Percentiles rank a stretch among this genome's conserved stretches.
These are phyloP conservation scores for Eucalyptus albens DNA, from an alignment of 345 rosid species.

Conservation along the genomic window DNA sequence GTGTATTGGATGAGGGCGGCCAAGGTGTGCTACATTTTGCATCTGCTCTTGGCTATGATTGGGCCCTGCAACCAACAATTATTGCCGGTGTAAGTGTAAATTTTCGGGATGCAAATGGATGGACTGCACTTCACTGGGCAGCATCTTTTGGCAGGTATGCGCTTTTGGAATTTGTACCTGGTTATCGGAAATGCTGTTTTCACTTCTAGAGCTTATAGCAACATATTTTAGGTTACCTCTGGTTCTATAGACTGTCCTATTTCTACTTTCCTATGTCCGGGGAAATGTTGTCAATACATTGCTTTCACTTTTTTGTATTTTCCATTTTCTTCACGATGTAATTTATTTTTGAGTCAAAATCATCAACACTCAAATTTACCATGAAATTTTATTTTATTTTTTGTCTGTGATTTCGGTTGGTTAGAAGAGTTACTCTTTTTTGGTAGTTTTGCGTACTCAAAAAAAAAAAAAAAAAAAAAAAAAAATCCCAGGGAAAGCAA, in stretches of 20 bases:
- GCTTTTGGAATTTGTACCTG: neutral
- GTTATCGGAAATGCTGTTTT: neutral
- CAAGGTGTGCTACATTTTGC: slow-evolving; percentile 94
- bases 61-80: slow-evolving; percentile 84
- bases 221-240: neutral
- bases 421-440: neutral
- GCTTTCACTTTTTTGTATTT: neutral
- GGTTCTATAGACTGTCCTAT: neutral
- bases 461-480: neutral
- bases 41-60: slow-evolving; percentile 90
- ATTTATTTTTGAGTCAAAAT: neutral
- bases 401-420: neutral
- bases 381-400: neutral
- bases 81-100: slow-evolving; percentile 79
- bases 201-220: neutral
- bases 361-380: neutral
- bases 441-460: neutral
- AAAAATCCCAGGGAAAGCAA: neutral
- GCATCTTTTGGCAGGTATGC: slow-evolving; percentile 79
- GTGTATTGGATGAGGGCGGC: slow-evolving; percentile 71
- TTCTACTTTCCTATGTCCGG: neutral
- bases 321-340: neutral
- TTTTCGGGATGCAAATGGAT: slow-evolving; percentile 86
- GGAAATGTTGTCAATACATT: neutral
- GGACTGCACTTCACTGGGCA: slow-evolving; percentile 99